Conservation (phyloP, 768 basidiomycete genomes). For the Leucocoprinus leucothites region DNA sequence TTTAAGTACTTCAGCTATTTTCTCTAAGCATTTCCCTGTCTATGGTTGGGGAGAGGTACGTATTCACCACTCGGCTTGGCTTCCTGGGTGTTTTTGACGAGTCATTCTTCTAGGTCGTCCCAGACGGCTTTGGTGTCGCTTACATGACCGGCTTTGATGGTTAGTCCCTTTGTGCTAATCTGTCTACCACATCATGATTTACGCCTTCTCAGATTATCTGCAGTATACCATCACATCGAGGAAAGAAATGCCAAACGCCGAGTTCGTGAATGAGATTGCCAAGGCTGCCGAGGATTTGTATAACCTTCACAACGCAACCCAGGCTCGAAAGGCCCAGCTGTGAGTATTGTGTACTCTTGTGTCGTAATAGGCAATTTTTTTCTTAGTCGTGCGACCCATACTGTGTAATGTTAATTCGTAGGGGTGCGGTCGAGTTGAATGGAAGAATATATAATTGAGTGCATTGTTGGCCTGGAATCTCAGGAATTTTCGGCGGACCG, state of each 20-base stretch:
- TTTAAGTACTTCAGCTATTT: slow-evolving; percentile 86
- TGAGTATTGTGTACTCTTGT: slow-evolving; percentile 17
- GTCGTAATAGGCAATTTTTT: neutral
- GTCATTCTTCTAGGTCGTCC: slow-evolving; percentile 57
- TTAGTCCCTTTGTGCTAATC: slow-evolving; percentile 26
- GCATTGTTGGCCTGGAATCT: too few species aligned
- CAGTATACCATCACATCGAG: slow-evolving; percentile 89
- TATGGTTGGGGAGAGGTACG: slow-evolving; percentile 92
- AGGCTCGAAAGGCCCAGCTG: slow-evolving; percentile 29
- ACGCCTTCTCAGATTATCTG: slow-evolving; percentile 53
- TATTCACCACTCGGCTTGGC: neutral
- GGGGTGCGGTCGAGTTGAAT: neutral
- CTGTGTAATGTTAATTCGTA: neutral
- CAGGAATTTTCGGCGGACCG: too few species aligned
- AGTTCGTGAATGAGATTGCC: slow-evolving; percentile 69
- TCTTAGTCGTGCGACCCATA: neutral
- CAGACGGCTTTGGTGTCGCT: slow-evolving; percentile 91
- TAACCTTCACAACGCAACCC: slow-evolving; percentile 41
- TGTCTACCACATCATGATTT: slow-evolving; percentile 11
- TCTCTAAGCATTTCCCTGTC: slow-evolving; percentile 76
- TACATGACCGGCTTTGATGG: slow-evolving; percentile 91
- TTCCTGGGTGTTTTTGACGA: neutral
- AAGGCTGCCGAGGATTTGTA: slow-evolving; percentile 65
- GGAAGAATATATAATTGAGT: neutral
- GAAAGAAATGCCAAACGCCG: slow-evolving; percentile 75